phyloP scores from a whole-genome alignment of 2,329 filamentous ascomycete genomes.

The Stromatinia cepivora region DNA sequence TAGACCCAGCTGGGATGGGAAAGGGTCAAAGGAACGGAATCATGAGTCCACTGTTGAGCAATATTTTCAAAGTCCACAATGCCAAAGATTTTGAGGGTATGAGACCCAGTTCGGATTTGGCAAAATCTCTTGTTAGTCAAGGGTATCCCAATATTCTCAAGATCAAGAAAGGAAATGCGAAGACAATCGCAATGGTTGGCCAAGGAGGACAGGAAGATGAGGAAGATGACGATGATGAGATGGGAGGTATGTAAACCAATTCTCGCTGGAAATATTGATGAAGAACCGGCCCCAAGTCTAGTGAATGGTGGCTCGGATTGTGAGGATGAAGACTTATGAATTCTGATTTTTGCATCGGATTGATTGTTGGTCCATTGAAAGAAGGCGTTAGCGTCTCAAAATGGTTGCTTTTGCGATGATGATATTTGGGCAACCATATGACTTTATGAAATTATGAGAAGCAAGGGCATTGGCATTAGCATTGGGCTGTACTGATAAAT shows the following conservation, averaged over 20 bases:
- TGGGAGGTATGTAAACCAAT: constrained; percentile 25
- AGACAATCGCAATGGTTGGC: constrained; percentile 44
- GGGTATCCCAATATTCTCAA: constrained; percentile 70
- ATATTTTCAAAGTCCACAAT: constrained; percentile 77
- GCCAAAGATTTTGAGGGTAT: constrained; percentile 87
- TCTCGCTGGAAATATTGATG: neutral
- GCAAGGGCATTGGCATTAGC: neutral
- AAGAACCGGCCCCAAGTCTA: neutral
- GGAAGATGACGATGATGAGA: constrained; percentile 33
- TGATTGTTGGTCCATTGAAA: neutral
- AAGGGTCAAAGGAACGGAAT: constrained; percentile 46
- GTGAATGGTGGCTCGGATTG: neutral
- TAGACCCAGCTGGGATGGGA: constrained; percentile 50
- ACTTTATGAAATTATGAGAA: constrained; percentile 11
- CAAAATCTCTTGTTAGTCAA: constrained; percentile 73
- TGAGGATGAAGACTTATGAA: neutral
- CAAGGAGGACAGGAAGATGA: constrained; percentile 36
- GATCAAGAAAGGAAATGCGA: constrained; percentile 82
- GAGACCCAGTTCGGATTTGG: constrained; percentile 72
- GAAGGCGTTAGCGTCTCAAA: constrained; percentile 13
- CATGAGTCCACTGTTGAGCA: constrained; percentile 52
- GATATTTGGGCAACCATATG: neutral
- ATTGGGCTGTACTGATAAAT: neutral
- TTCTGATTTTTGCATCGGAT: constrained; percentile 1
- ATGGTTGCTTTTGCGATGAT: constrained; percentile 12